Base-by-base conservation (phyloP, 208 protist genomes). In the Balamuthia mandrillaris region DNA sequence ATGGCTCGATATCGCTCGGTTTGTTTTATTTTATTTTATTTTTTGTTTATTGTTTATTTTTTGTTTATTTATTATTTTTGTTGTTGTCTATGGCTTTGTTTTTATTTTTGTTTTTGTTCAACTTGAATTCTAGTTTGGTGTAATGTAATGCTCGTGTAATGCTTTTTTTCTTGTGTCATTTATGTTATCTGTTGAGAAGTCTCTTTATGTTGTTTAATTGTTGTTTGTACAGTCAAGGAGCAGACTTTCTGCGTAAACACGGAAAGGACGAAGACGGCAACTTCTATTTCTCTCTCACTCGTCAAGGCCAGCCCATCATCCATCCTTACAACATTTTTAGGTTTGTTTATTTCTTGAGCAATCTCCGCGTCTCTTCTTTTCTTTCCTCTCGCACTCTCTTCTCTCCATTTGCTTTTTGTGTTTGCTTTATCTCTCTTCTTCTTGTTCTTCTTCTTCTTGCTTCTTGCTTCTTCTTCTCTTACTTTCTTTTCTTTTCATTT, bases 311-410 rank as follows among this genome's bases (percentile, higher is more conserved):
- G 33, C 74, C 74, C 24, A 44, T 82, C 39, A 51, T 82, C 5
- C 37, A 52, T 24, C 74, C 74, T 37, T 82, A 68, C 74, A 82
- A 66, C 56, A 82, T 82, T 31, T 82, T 82, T 49, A 63, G 66
- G 66, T 77, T 7, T 27, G 39, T 77, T 44, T n/a, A n/a, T n/a
- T n/a, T n/a, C 61, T 56, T 16, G n/a, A 21, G 14, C n/a, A n/a
- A n/a, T n/a, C n/a, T n/a, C n/a, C n/a, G n/a, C n/a, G n/a, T n/a
- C n/a, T n/a, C n/a, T n/a, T n/a, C n/a, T n/a, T n/a, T n/a, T n/a
- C n/a, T n/a, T n/a, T n/a, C n/a, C n/a, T n/a, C n/a, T n/a, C n/a
- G n/a, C n/a, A n/a, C n/a, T n/a, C n/a, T n/a, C n/a, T n/a, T n/a
- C n/a, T n/a, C n/a, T n/a, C n/a, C n/a, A n/a, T n/a, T n/a, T n/a